Conservation (phyloP, 2,329 filamentous ascomycete species). For the Apiospora marii region DNA sequence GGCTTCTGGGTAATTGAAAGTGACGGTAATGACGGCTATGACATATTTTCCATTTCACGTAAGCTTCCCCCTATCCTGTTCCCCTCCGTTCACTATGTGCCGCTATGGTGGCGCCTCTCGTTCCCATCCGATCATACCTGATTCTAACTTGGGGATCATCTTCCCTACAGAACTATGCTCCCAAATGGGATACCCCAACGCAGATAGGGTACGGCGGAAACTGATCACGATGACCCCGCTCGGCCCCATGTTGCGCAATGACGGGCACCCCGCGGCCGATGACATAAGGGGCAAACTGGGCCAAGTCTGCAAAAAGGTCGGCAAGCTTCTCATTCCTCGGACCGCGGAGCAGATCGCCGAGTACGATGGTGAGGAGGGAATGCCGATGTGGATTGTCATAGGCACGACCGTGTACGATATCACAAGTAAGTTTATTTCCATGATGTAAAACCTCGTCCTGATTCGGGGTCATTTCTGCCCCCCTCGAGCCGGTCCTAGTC, state of each 20-base stretch:
- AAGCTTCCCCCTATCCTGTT: not conserved
- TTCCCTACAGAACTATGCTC: slow-evolving; percentile 5
- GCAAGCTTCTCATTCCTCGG: slow-evolving; percentile 24
- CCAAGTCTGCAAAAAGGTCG: slow-evolving; percentile 4
- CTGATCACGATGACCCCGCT: slow-evolving; percentile 16
- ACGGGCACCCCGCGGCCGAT: not conserved
- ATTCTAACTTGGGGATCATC: not conserved
- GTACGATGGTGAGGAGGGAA: slow-evolving; percentile 26
- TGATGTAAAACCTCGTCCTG: not conserved
- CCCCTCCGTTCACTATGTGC: not conserved
- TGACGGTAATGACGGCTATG: slow-evolving; percentile 28
- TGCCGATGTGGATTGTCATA: slow-evolving; percentile 27
- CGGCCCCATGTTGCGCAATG: slow-evolving; percentile 17
- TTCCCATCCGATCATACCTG: not conserved
- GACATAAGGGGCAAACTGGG: slow-evolving; percentile 13
- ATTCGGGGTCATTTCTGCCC: not conserved
- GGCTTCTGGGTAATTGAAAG: slow-evolving; percentile 32
- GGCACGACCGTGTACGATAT: slow-evolving; percentile 30
- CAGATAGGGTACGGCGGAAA: not conserved
- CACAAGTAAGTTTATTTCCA: slow-evolving; percentile 28
- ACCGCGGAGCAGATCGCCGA: slow-evolving; percentile 25
- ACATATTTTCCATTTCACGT: slow-evolving; percentile 28
- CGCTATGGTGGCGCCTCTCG: too few species aligned
- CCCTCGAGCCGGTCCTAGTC: not conserved
- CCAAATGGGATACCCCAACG: slow-evolving; percentile 5